These are phyloP conservation scores for Raffaelea albimanens DNA, from an alignment of 2,329 filamentous ascomycete genomes.

Conservation along the genomic window DNA sequence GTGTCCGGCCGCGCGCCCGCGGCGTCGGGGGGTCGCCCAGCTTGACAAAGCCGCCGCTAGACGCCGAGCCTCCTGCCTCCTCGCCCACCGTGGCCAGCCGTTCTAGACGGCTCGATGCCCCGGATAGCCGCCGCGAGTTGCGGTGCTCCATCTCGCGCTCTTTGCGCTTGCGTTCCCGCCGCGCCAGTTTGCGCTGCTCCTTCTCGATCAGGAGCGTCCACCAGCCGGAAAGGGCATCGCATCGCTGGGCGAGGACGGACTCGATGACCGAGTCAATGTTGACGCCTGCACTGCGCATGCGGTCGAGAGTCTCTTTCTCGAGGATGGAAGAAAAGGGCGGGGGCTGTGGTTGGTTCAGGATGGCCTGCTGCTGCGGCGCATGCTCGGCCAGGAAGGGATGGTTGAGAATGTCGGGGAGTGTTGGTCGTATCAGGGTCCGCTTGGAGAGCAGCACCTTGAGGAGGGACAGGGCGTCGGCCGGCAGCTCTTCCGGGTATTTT, in stretches of 20 bases:
- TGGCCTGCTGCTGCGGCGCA: conserved; percentile 79
- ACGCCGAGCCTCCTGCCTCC: conserved; percentile 48
- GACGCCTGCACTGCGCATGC: conserved; percentile 89
- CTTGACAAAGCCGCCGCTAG: conserved; percentile 29
- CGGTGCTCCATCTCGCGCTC: conserved; percentile 77
- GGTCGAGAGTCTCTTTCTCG: conserved; percentile 83
- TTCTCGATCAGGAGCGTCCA: conserved; percentile 93
- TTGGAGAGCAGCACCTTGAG: conserved; percentile 81
- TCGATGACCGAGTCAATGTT: conserved; percentile 93
- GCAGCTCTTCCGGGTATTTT: conserved; percentile 70
- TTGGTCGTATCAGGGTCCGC: conserved; percentile 72
- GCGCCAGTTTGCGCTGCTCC: conserved; percentile 75
- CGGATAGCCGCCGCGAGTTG: conserved; percentile 72
- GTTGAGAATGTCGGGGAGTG: conserved; percentile 73
- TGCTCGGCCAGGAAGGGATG: conserved; percentile 84
- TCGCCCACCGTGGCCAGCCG: conserved; percentile 75
- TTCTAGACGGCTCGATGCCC: conserved; percentile 79
- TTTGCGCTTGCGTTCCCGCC: conserved; percentile 72
- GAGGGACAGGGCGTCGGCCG: conserved; percentile 66
- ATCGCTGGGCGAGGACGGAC: conserved; percentile 81
- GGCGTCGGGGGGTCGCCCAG: conserved; percentile 41
- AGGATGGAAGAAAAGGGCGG: conserved; percentile 75
- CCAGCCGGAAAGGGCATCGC: conserved; percentile 87
- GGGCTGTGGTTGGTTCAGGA: conserved; percentile 71
- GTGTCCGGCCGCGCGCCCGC: conserved; percentile 64